Evolutionary conservation across 257 asterid genomes (phyloP).

Genomic region (Cordia subcordata): DNA sequence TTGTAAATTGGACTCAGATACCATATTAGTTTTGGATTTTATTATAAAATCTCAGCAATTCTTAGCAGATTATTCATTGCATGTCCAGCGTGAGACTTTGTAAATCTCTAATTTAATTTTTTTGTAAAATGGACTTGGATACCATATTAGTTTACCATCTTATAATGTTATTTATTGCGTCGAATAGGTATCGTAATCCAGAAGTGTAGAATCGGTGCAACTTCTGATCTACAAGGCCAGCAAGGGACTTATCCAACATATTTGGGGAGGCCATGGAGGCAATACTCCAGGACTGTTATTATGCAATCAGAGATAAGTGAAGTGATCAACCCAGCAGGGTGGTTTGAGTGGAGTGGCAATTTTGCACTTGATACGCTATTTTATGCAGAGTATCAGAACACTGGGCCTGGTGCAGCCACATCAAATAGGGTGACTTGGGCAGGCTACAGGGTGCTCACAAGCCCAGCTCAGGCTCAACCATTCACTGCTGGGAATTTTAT

Average conservation of each 20-base stretch:
- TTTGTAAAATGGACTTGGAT: no score
- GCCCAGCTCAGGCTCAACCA: conserved; percentile 33
- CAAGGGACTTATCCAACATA: conserved; percentile 39
- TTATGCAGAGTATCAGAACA: conserved; percentile 70
- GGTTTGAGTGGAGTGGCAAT: conserved; percentile 63
- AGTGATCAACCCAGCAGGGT: conserved; percentile 49
- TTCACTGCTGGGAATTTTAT: conserved; percentile 43
- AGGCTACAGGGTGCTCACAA: conserved; percentile 44
- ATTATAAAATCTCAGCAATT: no score
- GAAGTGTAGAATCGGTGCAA: conserved; percentile 60
- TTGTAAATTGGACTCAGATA: no score
- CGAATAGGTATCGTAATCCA: conserved; percentile 66
- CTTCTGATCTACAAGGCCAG: conserved; percentile 38
- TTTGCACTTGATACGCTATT: conserved; percentile 52
- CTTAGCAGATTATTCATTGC: no score
- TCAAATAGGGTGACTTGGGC: conserved; percentile 55
- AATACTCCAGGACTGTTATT: conserved; percentile 58
- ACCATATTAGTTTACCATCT: no score
- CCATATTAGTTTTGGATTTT: no score
- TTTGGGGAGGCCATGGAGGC: conserved; percentile 85
- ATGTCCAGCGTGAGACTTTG: conserved; percentile 34
- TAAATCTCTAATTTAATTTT: no score
- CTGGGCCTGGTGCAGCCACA: conserved; percentile 60
- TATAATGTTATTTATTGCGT: no score
- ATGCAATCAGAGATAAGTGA: conserved; percentile 55